A percentile compares a stretch with the other conserved stretches of the same genome.
Evolutionary conservation across 495 filamentous ascomycete genomes (phyloP).

Genomic region (Aspergillus coremiiformis): DNA sequence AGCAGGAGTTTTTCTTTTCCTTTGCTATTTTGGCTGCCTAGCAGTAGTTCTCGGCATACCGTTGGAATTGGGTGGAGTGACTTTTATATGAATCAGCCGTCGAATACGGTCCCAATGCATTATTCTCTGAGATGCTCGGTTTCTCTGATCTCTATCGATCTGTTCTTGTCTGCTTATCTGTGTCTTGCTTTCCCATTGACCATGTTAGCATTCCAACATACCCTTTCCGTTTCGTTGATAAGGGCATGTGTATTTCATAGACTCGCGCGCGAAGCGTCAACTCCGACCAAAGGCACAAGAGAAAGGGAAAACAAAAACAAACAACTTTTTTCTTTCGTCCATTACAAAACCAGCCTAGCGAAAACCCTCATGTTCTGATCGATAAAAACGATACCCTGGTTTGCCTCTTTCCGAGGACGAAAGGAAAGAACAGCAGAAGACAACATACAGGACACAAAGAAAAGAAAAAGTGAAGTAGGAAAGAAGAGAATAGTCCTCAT

Average conservation of each 20-base stretch:
- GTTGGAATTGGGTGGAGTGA: constrained; percentile 26
- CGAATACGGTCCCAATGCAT: constrained; percentile 22
- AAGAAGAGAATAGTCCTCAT: not conserved
- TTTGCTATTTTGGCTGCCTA: constrained; percentile 16
- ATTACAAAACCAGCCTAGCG: not conserved
- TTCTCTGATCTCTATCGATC: constrained; percentile 4
- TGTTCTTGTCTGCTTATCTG: constrained; percentile 3
- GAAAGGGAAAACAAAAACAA: not conserved
- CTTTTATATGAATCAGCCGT: constrained; percentile 18
- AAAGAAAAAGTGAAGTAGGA: not conserved
- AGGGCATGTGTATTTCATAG: constrained; percentile 7
- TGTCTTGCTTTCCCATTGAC: not conserved
- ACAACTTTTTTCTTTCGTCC: not conserved
- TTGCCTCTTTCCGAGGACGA: no score
- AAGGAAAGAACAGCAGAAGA: not conserved
- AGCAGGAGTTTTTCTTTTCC: constrained; percentile 1
- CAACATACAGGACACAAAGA: not conserved
- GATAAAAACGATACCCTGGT: no score
- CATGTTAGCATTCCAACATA: not conserved
- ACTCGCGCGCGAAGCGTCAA: not conserved
- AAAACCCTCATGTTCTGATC: not conserved
- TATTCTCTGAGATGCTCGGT: constrained; percentile 23
- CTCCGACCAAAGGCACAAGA: not conserved
- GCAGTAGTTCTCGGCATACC: constrained; percentile 34
- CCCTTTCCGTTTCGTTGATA: not conserved